Evolutionary conservation across 1,284 basidiomycete species (phyloP), one percentile per base, ranked within the genome.

Genomic region (Papiliotrema nemorosa): DNA sequence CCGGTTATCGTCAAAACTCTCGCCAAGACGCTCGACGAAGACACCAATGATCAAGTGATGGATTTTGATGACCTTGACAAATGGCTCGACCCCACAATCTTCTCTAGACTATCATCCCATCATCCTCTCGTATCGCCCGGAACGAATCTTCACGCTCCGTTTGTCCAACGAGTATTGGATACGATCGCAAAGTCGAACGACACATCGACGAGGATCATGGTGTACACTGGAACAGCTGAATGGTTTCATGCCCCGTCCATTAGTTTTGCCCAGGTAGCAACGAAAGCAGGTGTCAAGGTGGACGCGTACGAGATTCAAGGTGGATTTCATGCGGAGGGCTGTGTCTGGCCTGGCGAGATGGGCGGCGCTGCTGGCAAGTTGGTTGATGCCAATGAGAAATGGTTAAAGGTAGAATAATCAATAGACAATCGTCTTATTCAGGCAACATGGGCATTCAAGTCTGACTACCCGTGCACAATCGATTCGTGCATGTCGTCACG

Each of bases 51-150:
- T n/a, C n/a, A n/a, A n/a, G n/a, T n/a, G n/a, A n/a, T n/a, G n/a
- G n/a, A 41, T 9, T n/a, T 38, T 29, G 9, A 9, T 10, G 10
- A 13, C 21, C 16, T 46, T 44, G 2, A 21, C 18, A 14, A 41
- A 21, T 57, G 52, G 55, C 45, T 57, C 13, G 33, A 45, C n/a
- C 33, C 14, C 35, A 21, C 20, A 10, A 36, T 25, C 3, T 55
- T 58, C 40, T 18, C 27, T 18, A 20, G 36, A 22, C 48, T 55
- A 12, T 39, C 50, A 9, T 58, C 57, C 13, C 53, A 55, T 36
- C 57, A 58, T 45, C 57, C 57, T 2, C 43, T 58, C 42, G 25
- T 58, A 16, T 58, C 57, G 10, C 57, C 57, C 13, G 22, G 40
- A 1, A 47, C 57, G 5, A 46, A 55, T 33, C 22, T 44, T 13